A percentile compares a stretch with the other conserved stretches of the same genome.
Evolutionary conservation across 2,329 filamentous ascomycete genomes (phyloP).

Genomic region (Trichoderma citrinoviride): DNA sequence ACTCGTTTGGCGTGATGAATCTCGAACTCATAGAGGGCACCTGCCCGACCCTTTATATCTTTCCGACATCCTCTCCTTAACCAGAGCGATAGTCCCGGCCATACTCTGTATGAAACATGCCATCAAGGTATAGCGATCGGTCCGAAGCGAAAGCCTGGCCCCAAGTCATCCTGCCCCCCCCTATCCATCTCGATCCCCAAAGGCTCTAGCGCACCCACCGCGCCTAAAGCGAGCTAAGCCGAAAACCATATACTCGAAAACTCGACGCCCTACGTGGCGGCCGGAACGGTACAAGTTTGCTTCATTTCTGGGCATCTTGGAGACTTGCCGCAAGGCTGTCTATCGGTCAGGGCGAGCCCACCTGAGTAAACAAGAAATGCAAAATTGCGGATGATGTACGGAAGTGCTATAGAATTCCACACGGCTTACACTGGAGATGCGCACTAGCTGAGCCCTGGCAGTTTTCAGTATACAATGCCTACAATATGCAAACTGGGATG

Average conservation of each 20-base stretch:
- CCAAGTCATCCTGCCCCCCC: not conserved
- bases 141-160: constrained; percentile 12
- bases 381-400: not conserved
- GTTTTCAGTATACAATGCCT: not conserved
- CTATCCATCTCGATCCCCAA: not conserved
- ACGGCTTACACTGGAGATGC: not conserved
- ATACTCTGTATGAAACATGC: constrained; percentile 4
- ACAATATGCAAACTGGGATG: not conserved
- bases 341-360: constrained; percentile 2
- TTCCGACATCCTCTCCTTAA: not conserved
- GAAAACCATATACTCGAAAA: constrained; percentile 7
- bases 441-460: too few species aligned
- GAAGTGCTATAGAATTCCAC: not conserved
- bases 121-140: constrained; percentile 7
- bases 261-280: not conserved
- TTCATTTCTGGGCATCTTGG: not conserved
- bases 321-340: not conserved
- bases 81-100: not conserved
- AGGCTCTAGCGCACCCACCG: not conserved
- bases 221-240: not conserved
- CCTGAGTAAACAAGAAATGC: not conserved
- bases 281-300: not conserved
- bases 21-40: not conserved
- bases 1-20: not conserved
- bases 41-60: constrained; percentile 5